Conservation (phyloP, 306 rosid genomes). For the Castanea crenata region DNA sequence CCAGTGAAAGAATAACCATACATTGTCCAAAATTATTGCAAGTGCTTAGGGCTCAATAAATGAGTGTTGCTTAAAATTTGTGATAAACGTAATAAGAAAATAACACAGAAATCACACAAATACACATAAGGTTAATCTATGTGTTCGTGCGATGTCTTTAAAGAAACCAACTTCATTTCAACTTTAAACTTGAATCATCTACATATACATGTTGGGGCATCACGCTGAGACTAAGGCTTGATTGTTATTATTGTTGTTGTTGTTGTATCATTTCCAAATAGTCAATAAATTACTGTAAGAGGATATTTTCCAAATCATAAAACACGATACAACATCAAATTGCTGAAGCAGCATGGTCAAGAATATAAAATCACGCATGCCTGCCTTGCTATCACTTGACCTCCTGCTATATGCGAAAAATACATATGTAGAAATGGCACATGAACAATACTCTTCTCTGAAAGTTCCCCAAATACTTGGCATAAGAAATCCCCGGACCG, state of each 20-base stretch:
- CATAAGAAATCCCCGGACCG: slow-evolving; percentile 63
- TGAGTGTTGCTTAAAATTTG: not conserved
- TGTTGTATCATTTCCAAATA: too few relatives aligned
- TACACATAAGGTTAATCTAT: not conserved
- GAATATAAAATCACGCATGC: slow-evolving; percentile 24
- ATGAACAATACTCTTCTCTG: slow-evolving; percentile 61
- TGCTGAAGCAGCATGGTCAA: too few relatives aligned
- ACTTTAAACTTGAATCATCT: not conserved
- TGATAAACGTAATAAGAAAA: not conserved
- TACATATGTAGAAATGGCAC: slow-evolving; percentile 77
- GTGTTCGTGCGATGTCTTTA: not conserved
- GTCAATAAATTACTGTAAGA: too few relatives aligned
- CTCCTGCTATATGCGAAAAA: slow-evolving; percentile 78
- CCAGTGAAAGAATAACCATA: too few relatives aligned
- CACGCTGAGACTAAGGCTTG: too few relatives aligned
- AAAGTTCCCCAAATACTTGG: slow-evolving; percentile 63
- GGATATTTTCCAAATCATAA: too few relatives aligned
- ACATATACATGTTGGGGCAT: too few relatives aligned
- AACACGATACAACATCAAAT: too few relatives aligned
- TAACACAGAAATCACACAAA: not conserved
- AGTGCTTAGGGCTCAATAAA: not conserved
- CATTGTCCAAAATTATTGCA: too few relatives aligned
- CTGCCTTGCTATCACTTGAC: slow-evolving; percentile 71
- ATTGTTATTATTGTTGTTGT: too few relatives aligned
- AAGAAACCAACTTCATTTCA: not conserved